Percentiles rank a stretch among this genome's conserved stretches.
Conservation (phyloP, 192 early-diverging fungal species). For the Dissophora globulifera region DNA sequence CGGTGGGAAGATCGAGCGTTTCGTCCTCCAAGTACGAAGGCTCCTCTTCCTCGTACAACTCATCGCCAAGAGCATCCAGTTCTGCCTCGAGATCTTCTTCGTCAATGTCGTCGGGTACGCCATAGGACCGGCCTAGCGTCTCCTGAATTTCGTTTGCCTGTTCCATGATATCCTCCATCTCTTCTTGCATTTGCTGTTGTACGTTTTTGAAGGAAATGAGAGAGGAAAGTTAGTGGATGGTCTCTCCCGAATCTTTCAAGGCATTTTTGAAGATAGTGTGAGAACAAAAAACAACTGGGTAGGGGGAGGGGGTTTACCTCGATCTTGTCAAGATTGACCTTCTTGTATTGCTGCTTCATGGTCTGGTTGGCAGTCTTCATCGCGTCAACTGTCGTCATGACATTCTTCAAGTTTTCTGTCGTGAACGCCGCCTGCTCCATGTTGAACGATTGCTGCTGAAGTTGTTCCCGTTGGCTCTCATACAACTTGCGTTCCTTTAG, state of each 20-base stretch:
- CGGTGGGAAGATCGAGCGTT: conserved; percentile 58
- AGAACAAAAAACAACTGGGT: no score
- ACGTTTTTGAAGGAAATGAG: background rate
- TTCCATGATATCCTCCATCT: conserved; percentile 98
- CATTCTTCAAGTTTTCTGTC: conserved; percentile 97
- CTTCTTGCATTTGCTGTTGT: conserved; percentile 89
- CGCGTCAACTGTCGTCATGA: conserved; percentile 95
- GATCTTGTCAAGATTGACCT: conserved; percentile 94
- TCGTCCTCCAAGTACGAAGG: conserved; percentile 90
- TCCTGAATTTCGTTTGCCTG: conserved; percentile 99
- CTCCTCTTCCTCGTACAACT: conserved; percentile 82
- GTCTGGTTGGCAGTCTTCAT: conserved; percentile 96
- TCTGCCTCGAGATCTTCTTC: conserved; percentile 99
- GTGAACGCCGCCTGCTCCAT: conserved; percentile 97
- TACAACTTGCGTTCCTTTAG: conserved; percentile 97
- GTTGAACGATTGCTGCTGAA: conserved; percentile 97
- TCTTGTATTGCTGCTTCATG: conserved; percentile 97
- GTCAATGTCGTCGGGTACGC: conserved; percentile 94
- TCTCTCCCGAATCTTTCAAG: no score
- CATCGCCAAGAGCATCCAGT: conserved; percentile 96
- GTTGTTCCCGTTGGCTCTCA: conserved; percentile 93
- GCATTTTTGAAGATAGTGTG: background rate
- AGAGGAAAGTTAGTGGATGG: background rate
- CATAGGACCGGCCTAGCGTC: conserved; percentile 90
- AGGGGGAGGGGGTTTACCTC: no score